Percentiles rank a stretch among this genome's conserved stretches.
Evolutionary conservation across 768 basidiomycete species (phyloP).

Genomic region (Agaricus blazei): DNA sequence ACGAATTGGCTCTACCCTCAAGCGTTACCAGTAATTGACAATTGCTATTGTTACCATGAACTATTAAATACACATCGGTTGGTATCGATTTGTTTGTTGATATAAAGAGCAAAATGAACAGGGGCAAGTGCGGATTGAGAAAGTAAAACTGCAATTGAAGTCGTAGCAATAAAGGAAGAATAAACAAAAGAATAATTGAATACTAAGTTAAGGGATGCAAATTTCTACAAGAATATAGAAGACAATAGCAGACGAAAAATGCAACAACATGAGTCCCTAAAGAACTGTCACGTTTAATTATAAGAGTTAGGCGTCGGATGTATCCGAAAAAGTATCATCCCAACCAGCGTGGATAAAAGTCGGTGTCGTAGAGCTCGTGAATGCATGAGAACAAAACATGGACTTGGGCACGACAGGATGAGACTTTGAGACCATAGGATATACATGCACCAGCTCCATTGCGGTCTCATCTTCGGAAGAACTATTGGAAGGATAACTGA

Average conservation of each 20-base stretch:
- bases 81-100: constrained; percentile 1
- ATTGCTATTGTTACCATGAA: background rate
- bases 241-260: background rate
- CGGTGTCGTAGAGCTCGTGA: constrained; percentile 30
- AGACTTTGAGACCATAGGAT: constrained; percentile 18
- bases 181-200: constrained; percentile 3
- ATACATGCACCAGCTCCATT: constrained; percentile 22
- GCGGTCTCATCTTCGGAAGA: constrained; percentile 17
- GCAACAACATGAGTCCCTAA: background rate
- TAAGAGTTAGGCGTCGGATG: constrained; percentile 20
- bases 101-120: background rate
- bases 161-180: constrained; percentile 16
- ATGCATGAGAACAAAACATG: constrained; percentile 6
- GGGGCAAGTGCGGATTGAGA: background rate
- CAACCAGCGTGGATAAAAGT: constrained; percentile 53
- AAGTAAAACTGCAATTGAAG: constrained; percentile 7
- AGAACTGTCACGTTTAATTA: background rate
- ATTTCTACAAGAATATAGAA: constrained; percentile 1
- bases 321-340: constrained; percentile 44
- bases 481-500: constrained; percentile 15
- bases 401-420: constrained; percentile 1
- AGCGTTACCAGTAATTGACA: background rate
- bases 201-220: constrained; percentile 6
- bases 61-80: constrained; percentile 9
- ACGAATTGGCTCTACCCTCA: background rate